Evolutionary conservation across 352 stramenopile species (phyloP), one percentile per base, ranked within the genome.

Genomic region (Globisporangium iwayamae): DNA sequence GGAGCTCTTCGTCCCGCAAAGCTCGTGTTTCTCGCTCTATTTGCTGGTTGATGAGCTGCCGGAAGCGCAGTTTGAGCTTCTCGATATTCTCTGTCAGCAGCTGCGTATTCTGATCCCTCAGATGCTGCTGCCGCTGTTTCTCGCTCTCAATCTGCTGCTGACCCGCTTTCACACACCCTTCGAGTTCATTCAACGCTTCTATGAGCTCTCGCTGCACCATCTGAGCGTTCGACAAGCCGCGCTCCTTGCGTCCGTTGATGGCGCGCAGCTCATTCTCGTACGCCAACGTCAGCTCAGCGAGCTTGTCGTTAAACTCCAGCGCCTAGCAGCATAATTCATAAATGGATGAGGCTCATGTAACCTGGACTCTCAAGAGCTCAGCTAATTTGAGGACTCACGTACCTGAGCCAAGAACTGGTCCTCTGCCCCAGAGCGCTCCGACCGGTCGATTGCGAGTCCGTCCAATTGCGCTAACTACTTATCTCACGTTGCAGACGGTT

Each of bases 121-220:
- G 20, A 4, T 67, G 64, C 3, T 75, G 57, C 56, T 90, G 81
- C 0, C 78, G 69, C 9, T 70, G 53, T 43, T 83, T 76, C 54
- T 93, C 81, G 5, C 74, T 56, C 13, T 74, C 43, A 11, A 93
- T 74, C 52, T 80, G 70, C 30, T 62, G 9, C n/a, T 78, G 74
- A 0, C 81, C 83, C 16, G 69, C 60, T 2, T 67, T 59, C 32
- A 89, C 78, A 28, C 74, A 70, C 9, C 71, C 46, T 47, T 93
- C 83, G 1, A 91, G 69, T 25, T 81, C 72, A 16, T 86, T 87
- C 8, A 91, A 67, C 9, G 79, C 76, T 11, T 81, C 70, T 1
- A 89, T 54, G 18, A 91, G 75, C 52, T 90, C 83, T 32, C 68
- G 61, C n/a, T 91, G 76, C n/a, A 91, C 63, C 73, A 86, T 83